A percentile compares a stretch with the other conserved stretches of the same genome.
Conservation (phyloP, 106 monocot species). For the Allium cepa region DNA sequence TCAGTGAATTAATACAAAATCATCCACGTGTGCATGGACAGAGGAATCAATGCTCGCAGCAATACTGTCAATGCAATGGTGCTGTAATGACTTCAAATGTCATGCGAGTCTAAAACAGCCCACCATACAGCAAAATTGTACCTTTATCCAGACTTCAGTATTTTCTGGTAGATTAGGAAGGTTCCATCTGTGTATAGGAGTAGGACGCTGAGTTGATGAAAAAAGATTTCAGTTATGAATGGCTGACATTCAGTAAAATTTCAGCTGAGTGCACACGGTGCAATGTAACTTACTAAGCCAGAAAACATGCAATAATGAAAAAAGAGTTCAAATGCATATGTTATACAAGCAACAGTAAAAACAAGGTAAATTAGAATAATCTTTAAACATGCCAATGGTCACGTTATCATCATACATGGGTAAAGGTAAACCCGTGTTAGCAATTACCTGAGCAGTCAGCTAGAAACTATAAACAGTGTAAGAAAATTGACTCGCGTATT, state of each 20-base stretch:
- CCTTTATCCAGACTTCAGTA: constrained; percentile 98
- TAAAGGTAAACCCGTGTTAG: no score
- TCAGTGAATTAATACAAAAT: no score
- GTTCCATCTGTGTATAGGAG: constrained; percentile 96
- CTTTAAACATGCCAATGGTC: no score
- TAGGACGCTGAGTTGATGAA: constrained; percentile 52
- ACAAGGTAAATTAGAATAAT: not conserved
- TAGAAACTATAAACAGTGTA: no score
- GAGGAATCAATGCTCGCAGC: no score
- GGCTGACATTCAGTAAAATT: not conserved
- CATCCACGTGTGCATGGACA: no score
- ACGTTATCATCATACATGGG: no score
- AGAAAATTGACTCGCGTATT: no score
- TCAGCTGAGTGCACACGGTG: not conserved
- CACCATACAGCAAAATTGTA: not conserved
- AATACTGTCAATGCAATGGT: no score
- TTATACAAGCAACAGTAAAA: not conserved
- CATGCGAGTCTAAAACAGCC: no score
- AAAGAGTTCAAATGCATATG: not conserved
- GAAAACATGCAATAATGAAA: not conserved
- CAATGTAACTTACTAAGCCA: not conserved
- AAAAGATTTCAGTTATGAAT: not conserved
- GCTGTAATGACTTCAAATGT: no score
- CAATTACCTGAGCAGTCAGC: no score
- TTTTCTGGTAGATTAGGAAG: constrained; percentile 74